phyloP scores from a whole-genome alignment of 2,329 filamentous ascomycete genomes.

The Beauveria sp. region DNA sequence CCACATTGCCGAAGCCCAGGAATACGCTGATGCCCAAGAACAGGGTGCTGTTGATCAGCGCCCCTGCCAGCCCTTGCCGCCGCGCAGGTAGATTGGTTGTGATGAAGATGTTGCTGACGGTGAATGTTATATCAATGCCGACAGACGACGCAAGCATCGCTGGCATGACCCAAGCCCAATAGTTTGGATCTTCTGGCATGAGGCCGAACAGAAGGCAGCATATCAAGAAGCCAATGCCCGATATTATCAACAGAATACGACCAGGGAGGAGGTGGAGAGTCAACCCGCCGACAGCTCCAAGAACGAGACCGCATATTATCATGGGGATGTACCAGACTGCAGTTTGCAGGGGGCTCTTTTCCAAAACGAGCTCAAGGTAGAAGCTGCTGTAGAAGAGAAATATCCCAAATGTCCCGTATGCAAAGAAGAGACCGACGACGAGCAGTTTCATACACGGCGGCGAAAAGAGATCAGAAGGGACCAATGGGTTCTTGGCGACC shows the following conservation, averaged over 20 bases:
- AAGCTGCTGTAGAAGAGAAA: constrained; percentile 58
- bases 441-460: constrained; percentile 55
- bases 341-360: constrained; percentile 40
- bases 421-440: constrained; percentile 42
- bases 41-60: constrained; percentile 53
- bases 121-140: constrained; percentile 60
- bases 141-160: constrained; percentile 52
- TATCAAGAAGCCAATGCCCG: constrained; percentile 42
- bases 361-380: constrained; percentile 50
- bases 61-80: constrained; percentile 57
- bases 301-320: constrained; percentile 49
- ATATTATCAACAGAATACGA: constrained; percentile 43
- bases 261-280: constrained; percentile 49
- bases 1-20: constrained; percentile 29
- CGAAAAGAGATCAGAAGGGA: constrained; percentile 56
- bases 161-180: constrained; percentile 60
- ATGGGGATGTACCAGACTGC: constrained; percentile 54
- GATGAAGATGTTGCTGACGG: constrained; percentile 59
- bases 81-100: constrained; percentile 52
- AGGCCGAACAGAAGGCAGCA: constrained; percentile 48
- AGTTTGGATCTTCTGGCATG: constrained; percentile 42
- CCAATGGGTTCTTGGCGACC: constrained; percentile 52
- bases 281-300: constrained; percentile 45
- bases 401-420: constrained; percentile 48
- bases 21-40: constrained; percentile 57